Evolutionary conservation across 1,139 yeast species (phyloP), one percentile per base, ranked within the genome.

Genomic region (Geotrichum aggregatum): DNA sequence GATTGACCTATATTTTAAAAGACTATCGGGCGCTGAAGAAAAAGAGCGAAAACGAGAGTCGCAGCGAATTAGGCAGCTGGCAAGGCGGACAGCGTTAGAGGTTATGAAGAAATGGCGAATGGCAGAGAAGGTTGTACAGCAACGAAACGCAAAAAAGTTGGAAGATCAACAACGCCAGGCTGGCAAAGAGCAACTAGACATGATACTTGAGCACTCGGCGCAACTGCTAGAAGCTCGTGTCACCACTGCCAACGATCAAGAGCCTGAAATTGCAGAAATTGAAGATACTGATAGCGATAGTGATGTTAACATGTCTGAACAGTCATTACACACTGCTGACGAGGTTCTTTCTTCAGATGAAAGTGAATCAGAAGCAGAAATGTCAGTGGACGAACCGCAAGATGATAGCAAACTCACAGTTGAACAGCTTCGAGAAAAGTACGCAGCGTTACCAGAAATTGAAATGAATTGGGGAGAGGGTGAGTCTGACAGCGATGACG

Each of bases 71-170:
- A 75, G 77, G 54, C 80, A 78, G 54, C 70, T 91, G 34, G 95
- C 97, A 30, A 80, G 89, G 60, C 76, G 82, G 52, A 87, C 95
- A 0, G 83, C 87, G 1, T 84, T 82, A 59, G 91, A 92, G 35
- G 96, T 92, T 8, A 84, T 84, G 70, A 88, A 84, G 65, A 83
- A 95, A 65, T 94, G 99, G 99, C 73, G 76, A 26, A 77, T 91
- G 52, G 98, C 98, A 1, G 87, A 84, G 58, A 89, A 87, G 64
- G 97, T 95, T 42, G 76, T 74, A 1, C 73, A 77, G 49, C 74
- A 72, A 58, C 66, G 73, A 28, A 64, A 66, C 24, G 69, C 67
- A 48, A 67, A 62, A 44, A 61, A 58, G 30, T 58, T 62, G 24
- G 73, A 67, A 52, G 77, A 70, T 42, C 67, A 68, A 72, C 87